Conservation (phyloP, 768 basidiomycete genomes). For the Russula sp. region DNA sequence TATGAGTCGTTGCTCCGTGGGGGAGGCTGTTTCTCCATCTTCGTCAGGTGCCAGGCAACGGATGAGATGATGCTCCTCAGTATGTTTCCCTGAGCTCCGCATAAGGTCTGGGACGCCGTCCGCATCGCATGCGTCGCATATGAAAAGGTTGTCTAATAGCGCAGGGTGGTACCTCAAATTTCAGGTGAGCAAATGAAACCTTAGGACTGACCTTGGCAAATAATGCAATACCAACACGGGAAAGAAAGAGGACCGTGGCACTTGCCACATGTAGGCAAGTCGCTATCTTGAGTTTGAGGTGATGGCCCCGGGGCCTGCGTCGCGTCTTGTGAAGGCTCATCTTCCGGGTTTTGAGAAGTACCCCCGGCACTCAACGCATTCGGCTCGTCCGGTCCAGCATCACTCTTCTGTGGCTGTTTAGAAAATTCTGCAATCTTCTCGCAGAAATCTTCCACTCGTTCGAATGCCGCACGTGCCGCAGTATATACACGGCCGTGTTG, state of each 20-base stretch:
- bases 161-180: background rate
- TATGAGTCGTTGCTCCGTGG: conserved; percentile 5
- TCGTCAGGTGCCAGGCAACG: conserved; percentile 6
- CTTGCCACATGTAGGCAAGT: conserved; percentile 25
- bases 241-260: conserved; percentile 21
- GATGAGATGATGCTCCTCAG: background rate
- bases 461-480: background rate
- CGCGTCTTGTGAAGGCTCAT: background rate
- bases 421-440: background rate
- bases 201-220: background rate
- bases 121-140: background rate
- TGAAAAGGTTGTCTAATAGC: background rate
- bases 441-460: background rate
- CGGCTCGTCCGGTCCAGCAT: background rate
- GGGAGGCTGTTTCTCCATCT: background rate
- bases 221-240: conserved; percentile 6
- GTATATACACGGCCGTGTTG: conserved; percentile 3
- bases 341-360: background rate
- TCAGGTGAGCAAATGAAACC: too few relatives aligned
- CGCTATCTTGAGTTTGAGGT: conserved; percentile 17
- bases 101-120: background rate
- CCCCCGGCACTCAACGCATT: background rate
- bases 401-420: background rate
- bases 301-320: background rate
- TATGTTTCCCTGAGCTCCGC: background rate